Conservation (phyloP, 2,329 filamentous ascomycete species). For the Cordyceps farinosa region DNA sequence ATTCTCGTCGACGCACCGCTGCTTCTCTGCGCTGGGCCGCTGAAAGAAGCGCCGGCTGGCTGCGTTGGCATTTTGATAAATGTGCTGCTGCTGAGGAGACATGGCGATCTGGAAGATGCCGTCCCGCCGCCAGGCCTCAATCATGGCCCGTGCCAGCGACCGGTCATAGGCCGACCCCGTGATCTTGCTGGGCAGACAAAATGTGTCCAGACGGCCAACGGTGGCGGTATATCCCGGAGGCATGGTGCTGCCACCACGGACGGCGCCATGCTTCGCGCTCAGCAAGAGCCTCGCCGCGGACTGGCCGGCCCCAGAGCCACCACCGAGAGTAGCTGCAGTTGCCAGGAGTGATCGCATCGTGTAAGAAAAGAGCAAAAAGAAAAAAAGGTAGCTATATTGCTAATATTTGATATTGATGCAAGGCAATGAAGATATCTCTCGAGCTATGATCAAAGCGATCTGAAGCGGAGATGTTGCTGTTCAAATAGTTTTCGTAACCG, state of each 20-base stretch:
- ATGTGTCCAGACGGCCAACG: slow-evolving; percentile 36
- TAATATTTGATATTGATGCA: neutral
- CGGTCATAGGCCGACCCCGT: slow-evolving; percentile 32
- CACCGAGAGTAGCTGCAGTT: neutral
- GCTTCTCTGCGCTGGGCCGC: slow-evolving; percentile 36
- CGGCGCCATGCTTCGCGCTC: neutral
- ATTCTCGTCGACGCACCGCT: slow-evolving; percentile 40
- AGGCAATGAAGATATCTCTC: neutral
- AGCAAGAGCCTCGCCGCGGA: neutral
- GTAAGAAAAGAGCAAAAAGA: neutral
- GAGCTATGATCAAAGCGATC: neutral
- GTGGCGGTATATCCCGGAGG: slow-evolving; percentile 28
- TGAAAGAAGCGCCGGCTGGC: slow-evolving; percentile 40
- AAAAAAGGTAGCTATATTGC: neutral
- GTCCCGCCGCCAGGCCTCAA: slow-evolving; percentile 41
- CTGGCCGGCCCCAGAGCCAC: neutral
- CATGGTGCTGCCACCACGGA: slow-evolving; percentile 19
- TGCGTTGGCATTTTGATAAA: slow-evolving; percentile 35
- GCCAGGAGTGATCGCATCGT: neutral
- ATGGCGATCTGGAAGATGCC: slow-evolving; percentile 47
- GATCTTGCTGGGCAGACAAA: slow-evolving; percentile 37
- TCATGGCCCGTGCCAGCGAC: slow-evolving; percentile 37
- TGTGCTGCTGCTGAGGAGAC: slow-evolving; percentile 30
- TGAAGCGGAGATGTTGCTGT: neutral
- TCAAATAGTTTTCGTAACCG: slow-evolving; percentile 1